A percentile compares a stretch with the other conserved stretches of the same genome.
phyloP scores from a whole-genome alignment of 257 asterid species.

The Linaria vulgaris region DNA sequence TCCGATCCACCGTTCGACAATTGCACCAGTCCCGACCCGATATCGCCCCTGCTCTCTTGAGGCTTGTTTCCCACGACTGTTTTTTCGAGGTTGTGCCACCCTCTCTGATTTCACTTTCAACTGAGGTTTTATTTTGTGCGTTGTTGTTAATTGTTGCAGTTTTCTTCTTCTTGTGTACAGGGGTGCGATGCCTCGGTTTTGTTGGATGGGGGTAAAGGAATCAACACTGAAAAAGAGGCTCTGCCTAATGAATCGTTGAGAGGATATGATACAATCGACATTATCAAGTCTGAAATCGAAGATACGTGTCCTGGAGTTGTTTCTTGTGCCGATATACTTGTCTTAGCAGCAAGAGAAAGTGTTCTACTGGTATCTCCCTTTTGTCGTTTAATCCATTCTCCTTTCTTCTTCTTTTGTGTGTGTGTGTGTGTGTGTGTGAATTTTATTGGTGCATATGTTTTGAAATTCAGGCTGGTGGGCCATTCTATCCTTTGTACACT shows the following conservation, averaged over 20 bases:
- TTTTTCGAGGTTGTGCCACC: slow-evolving; percentile 49
- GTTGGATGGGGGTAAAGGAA: slow-evolving; percentile 50
- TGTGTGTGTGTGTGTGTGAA: too few relatives aligned
- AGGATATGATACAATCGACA: slow-evolving; percentile 56
- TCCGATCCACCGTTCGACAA: slow-evolving; percentile 33
- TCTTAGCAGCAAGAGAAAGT: slow-evolving; percentile 80
- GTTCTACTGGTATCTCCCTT: slow-evolving; percentile 50
- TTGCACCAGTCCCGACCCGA: slow-evolving; percentile 27
- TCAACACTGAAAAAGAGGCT: slow-evolving; percentile 52
- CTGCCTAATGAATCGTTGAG: slow-evolving; percentile 52
- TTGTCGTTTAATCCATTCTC: background rate
- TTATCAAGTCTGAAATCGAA: slow-evolving; percentile 49
- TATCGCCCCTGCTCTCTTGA: slow-evolving; percentile 41
- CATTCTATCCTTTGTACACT: slow-evolving; percentile 70
- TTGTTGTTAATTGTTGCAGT: background rate
- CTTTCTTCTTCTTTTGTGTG: too few relatives aligned
- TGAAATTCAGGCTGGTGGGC: slow-evolving; percentile 74
- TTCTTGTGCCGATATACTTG: slow-evolving; percentile 75
- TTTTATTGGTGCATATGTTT: background rate
- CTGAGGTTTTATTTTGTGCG: slow-evolving; percentile 16
- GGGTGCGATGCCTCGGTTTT: slow-evolving; percentile 85
- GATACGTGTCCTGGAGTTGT: slow-evolving; percentile 69
- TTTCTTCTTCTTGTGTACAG: slow-evolving; percentile 14
- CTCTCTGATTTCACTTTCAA: too few relatives aligned
- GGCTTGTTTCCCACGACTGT: slow-evolving; percentile 52